Evolutionary conservation across 495 filamentous ascomycete genomes (phyloP), one percentile per base, ranked within the genome.

Genomic region (Articulospora tetracladia): DNA sequence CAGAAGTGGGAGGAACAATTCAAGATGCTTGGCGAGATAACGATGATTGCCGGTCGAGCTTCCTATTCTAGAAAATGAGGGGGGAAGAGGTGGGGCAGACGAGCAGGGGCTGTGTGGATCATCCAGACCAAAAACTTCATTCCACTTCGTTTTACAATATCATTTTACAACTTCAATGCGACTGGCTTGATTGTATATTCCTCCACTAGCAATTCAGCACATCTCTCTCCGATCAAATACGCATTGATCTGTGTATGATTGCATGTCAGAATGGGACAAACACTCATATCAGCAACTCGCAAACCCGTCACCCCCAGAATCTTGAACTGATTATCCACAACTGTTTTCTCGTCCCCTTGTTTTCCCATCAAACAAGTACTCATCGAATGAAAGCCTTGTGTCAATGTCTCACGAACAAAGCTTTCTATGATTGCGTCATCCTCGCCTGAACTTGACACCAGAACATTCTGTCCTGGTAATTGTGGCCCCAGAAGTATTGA

Each of bases 241-340:
- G 30, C 28, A 27, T 50, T 60, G 20, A 30, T 54, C 34, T 46
- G 34, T 28, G 58, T 60, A 28, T 60, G 58, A 39, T 55, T 60
- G 24, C 46, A 75, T 10, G 57, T 52, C 58, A 86, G 57, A n/a
- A 88, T 65, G 4, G 86, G 86, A 23, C 86, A 73, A 48, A 86
- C 79, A 63, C 84, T 87, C 72, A 85, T 81, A 73, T 90, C 87
- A 2, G 79, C 83, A 3, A 89, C 76, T 11, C 87, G 77, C 60
- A 90, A 68, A 0, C 72, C 71, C 46, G 83, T 70, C 20, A 86
- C 64, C 0, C 85, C 87, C 6, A 75, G 66, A 0, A 89, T 75
- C 27, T 75, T 73, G 58, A 87, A 85, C 2, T 74, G 62, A 0
- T 36, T 73, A 61, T 89, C 84, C 25, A 89, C 83, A 7, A 75